Evolutionary conservation across 306 rosid genomes (phyloP), one percentile per base, ranked within the genome.

Genomic region (Adenanthera pavonina): DNA sequence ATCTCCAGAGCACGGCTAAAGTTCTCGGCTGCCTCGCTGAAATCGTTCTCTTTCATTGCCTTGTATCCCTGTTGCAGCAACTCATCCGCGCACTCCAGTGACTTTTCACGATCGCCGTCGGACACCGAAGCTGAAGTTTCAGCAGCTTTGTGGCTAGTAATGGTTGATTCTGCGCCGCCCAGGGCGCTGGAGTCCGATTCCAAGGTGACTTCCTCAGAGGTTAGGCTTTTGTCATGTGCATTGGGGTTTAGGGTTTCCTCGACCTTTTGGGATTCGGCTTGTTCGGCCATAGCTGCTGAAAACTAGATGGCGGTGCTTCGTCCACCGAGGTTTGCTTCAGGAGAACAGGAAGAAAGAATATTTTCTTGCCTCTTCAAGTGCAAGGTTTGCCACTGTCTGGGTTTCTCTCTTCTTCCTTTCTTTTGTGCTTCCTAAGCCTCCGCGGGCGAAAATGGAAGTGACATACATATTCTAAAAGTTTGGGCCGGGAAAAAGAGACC

Each of bases 1-100:
- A 93, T 95, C 84, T 95, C 99, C 1, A 95, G 92, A 82, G 94
- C 92, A 77, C 97, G 98, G 91, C 98, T 95, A 77, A 86, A 95
- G 89, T 85, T 93, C 36, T 95, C 98, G 62, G 91, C 86, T 54
- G 97, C 98, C 81, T 93, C 97, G 40, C 11, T 76, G 79, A 70
- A 91, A 91, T 95, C 98, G 41, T 69, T 57, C 17, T 87, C 91
- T 53, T 90, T 93, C 80, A 93, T 85, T 46, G 99, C 97, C 72
- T 80, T 57, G 79, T 85, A 80, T 7, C 97, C 99, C 56, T 85
- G 90, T 54, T 86, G 93, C 91, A 86, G 87, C 84, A 95, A 54
- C 82, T 93, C 94, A 34, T 84, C 90, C 38, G 93, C 84, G 51
- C 66, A 59, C 65, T 88, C 94, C 77, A 92, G 79, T 6, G 97